Evolutionary conservation across 2,329 filamentous ascomycete species (phyloP).

Genomic region (Monosporascus sp.): DNA sequence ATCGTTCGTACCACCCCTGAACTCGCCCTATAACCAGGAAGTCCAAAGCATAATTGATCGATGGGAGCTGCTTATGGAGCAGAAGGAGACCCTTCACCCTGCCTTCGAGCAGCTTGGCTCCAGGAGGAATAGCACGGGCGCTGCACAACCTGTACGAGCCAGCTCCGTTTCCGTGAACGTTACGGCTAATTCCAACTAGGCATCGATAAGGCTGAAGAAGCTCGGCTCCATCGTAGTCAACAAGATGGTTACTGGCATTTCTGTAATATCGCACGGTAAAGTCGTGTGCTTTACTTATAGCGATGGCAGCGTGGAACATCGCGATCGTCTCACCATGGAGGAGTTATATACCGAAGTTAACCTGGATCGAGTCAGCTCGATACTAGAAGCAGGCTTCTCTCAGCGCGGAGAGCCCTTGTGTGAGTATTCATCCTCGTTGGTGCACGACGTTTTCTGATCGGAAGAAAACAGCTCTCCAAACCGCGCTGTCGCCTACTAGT

Average conservation of each 20-base stretch:
- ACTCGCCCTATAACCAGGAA: conserved; percentile 55
- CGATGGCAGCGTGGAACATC: conserved; percentile 76
- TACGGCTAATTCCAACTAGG: conserved; percentile 14
- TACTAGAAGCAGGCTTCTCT: conserved; percentile 73
- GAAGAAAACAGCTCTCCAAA: conserved; percentile 43
- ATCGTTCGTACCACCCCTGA: conserved; percentile 50
- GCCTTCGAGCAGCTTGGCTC: conserved; percentile 70
- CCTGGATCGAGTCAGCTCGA: conserved; percentile 58
- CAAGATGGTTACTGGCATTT: conserved; percentile 65
- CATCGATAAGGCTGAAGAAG: conserved; percentile 46
- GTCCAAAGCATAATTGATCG: conserved; percentile 70
- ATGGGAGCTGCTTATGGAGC: conserved; percentile 72
- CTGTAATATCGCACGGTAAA: conserved; percentile 64
- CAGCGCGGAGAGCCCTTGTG: conserved; percentile 62
- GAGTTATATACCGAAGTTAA: conserved; percentile 61
- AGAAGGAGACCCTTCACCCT: conserved; percentile 61
- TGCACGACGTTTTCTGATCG: not conserved
- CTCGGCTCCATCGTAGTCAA: conserved; percentile 62
- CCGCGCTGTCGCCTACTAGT: conserved; percentile 55
- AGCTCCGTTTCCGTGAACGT: not conserved
- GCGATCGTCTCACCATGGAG: conserved; percentile 68
- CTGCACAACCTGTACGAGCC: conserved; percentile 15
- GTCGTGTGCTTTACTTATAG: conserved; percentile 68
- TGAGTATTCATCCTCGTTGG: conserved; percentile 30
- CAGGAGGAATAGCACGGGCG: conserved; percentile 49